Conservation (phyloP, 495 filamentous ascomycete species). For the Filosporella fistucella region DNA sequence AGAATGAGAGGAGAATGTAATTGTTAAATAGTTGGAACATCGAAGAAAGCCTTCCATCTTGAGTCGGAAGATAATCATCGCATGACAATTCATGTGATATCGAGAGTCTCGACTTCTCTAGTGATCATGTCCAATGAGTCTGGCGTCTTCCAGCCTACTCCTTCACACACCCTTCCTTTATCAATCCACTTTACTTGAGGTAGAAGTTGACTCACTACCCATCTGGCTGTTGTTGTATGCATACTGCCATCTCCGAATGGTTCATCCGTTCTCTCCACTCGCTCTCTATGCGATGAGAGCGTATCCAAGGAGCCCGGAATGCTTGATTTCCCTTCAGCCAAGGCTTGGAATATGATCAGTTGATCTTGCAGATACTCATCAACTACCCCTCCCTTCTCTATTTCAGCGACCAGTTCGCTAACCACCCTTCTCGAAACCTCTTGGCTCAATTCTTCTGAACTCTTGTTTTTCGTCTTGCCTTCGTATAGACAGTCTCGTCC, state of each 20-base stretch:
- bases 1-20: too few relatives aligned
- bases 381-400: conserved; percentile 49
- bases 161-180: conserved; percentile 45
- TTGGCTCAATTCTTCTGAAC: conserved; percentile 24
- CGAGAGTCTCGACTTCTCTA: too few relatives aligned
- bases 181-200: conserved; percentile 48
- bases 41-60: too few relatives aligned
- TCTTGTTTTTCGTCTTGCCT: conserved; percentile 31
- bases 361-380: conserved; percentile 78
- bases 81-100: too few relatives aligned
- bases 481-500: conserved; percentile 63
- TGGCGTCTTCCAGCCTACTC: conserved; percentile 34
- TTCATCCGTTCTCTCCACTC: conserved; percentile 25
- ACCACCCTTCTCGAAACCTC: conserved; percentile 46
- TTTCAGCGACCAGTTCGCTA: conserved; percentile 53
- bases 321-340: conserved; percentile 52
- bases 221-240: conserved; percentile 71
- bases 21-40: too few relatives aligned
- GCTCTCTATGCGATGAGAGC: conserved; percentile 25
- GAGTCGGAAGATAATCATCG: too few relatives aligned
- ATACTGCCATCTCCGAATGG: conserved; percentile 55
- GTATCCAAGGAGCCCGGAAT: conserved; percentile 23
- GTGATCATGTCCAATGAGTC: too few relatives aligned
- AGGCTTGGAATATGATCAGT: conserved; percentile 73
- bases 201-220: conserved; percentile 59